phyloP scores from a whole-genome alignment of 2,329 filamentous ascomycete species.

The Fusarium irregulare region DNA sequence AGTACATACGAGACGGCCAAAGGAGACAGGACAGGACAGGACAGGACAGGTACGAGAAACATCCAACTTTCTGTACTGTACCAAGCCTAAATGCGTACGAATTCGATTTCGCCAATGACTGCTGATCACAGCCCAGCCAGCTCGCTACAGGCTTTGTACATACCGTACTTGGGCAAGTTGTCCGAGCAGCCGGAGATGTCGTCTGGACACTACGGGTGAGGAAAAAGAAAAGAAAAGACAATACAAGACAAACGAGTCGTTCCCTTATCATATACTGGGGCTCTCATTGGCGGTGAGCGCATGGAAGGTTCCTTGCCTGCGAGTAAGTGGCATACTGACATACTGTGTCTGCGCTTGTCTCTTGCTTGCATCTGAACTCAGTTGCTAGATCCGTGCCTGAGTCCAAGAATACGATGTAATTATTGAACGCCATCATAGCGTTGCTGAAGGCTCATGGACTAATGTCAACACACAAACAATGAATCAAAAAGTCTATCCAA shows the following conservation, averaged over 20 bases:
- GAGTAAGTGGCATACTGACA: constrained; percentile 21
- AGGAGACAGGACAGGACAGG: constrained; percentile 19
- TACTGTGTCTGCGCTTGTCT: neutral
- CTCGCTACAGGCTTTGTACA: constrained; percentile 4
- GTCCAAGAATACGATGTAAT: constrained; percentile 15
- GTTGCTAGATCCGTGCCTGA: constrained; percentile 16
- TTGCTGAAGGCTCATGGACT: constrained; percentile 7
- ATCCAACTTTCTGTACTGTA: constrained; percentile 28
- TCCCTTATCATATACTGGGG: constrained; percentile 1
- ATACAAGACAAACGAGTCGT: constrained; percentile 23
- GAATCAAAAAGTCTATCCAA: constrained; percentile 2
- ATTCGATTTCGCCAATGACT: constrained; percentile 35
- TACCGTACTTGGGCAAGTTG: constrained; percentile 8
- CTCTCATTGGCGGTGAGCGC: constrained; percentile 23
- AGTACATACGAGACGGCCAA: constrained; percentile 38
- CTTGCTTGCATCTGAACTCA: constrained; percentile 1
- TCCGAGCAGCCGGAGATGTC: constrained; percentile 23
- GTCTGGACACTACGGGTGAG: constrained; percentile 5
- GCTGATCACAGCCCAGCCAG: constrained; percentile 36
- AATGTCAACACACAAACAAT: neutral
- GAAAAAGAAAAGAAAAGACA: constrained; percentile 1
- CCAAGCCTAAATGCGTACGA: constrained; percentile 30
- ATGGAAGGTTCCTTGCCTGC: constrained; percentile 19
- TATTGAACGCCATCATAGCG: constrained; percentile 21
- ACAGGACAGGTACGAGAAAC: constrained; percentile 27